Percentiles rank a stretch among this genome's conserved stretches.
phyloP scores from a whole-genome alignment of 306 rosid species.

The Cicer cuneatum region DNA sequence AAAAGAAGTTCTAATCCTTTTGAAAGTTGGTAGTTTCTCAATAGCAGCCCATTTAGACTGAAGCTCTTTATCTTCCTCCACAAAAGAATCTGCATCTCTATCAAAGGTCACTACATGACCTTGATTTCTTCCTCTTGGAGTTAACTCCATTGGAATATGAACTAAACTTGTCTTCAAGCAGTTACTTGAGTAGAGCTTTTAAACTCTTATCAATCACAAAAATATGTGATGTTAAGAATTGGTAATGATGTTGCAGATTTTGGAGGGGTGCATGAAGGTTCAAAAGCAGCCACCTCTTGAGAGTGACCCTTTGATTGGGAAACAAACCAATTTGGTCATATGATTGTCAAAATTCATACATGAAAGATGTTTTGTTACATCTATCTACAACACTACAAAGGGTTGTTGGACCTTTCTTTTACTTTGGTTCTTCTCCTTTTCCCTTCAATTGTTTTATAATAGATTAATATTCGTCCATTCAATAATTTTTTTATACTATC shows the following conservation, averaged over 20 bases:
- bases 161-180: slow-evolving; percentile 23
- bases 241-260: slow-evolving; percentile 34
- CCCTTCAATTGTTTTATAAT: neutral
- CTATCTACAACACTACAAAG: slow-evolving; percentile 23
- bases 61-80: slow-evolving; percentile 61
- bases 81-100: slow-evolving; percentile 57
- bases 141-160: slow-evolving; percentile 29
- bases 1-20: slow-evolving; percentile 57
- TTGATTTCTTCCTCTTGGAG: slow-evolving; percentile 58
- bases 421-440: slow-evolving; percentile 18
- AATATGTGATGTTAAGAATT: slow-evolving; percentile 33
- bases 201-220: slow-evolving; percentile 36
- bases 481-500: too few species aligned
- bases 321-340: slow-evolving; percentile 30
- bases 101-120: slow-evolving; percentile 50
- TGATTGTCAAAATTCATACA: slow-evolving; percentile 44
- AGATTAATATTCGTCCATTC: too few species aligned
- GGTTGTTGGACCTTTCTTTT: slow-evolving; percentile 29
- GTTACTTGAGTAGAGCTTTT: slow-evolving; percentile 30
- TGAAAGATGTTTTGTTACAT: slow-evolving; percentile 43
- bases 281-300: slow-evolving; percentile 42
- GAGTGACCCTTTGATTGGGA: slow-evolving; percentile 28
- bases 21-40: slow-evolving; percentile 59
- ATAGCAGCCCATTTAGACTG: slow-evolving; percentile 65
- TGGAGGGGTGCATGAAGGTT: slow-evolving; percentile 30